Conservation (phyloP, 1,284 basidiomycete species). For the Volvariella volvacea region DNA sequence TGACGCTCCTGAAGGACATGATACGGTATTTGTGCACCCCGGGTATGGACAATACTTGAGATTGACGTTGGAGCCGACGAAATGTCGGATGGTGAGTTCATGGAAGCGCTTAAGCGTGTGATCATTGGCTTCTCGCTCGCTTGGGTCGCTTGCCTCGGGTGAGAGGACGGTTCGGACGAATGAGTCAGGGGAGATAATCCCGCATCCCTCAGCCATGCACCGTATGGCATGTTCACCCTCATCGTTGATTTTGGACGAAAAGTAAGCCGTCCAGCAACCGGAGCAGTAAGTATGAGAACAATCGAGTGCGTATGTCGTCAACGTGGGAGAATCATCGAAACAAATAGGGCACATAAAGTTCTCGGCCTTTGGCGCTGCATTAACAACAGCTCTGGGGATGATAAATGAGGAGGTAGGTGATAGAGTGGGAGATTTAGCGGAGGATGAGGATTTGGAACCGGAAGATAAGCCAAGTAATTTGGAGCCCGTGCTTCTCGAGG, state of each 20-base stretch:
- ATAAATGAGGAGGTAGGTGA: conserved; percentile 18
- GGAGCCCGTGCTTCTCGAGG: conserved; percentile 33
- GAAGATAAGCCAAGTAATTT: conserved; percentile 28
- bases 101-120: conserved; percentile 66
- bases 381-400: conserved; percentile 17
- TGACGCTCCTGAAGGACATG: conserved; percentile 72
- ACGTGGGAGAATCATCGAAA: conserved; percentile 68
- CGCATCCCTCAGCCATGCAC: conserved; percentile 93
- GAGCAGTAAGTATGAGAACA: conserved; percentile 84
- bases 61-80: conserved; percentile 78
- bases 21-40: conserved; percentile 81
- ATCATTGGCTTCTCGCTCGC: conserved; percentile 34
- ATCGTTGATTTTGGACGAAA: conserved; percentile 80
- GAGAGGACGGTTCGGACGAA: conserved; percentile 45
- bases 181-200: conserved; percentile 63
- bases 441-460: conserved; percentile 23
- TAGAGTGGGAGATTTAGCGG: conserved; percentile 21
- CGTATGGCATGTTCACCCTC: conserved; percentile 87
- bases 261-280: conserved; percentile 85
- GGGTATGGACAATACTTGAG: conserved; percentile 93
- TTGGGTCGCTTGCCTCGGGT: conserved; percentile 17
- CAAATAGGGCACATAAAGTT: conserved; percentile 87
- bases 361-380: conserved; percentile 21
- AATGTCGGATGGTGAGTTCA: conserved; percentile 84
- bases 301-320: conserved; percentile 56